Conservation (phyloP, 2,329 filamentous ascomycete species). For the Endothia cerciana region DNA sequence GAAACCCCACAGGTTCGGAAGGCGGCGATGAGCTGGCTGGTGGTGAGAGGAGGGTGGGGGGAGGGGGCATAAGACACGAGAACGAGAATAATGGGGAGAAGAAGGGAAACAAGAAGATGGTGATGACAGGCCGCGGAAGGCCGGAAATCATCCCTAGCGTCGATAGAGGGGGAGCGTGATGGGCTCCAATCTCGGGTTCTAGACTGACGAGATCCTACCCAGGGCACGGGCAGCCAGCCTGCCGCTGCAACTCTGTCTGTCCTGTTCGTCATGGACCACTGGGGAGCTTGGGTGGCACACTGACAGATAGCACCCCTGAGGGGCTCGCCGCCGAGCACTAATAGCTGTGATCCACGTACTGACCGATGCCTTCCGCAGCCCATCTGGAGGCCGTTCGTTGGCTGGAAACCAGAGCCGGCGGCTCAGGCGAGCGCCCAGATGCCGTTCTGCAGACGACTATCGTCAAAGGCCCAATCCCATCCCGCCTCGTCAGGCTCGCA, state of each 20-base stretch:
- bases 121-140: constrained; percentile 22
- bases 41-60: neutral
- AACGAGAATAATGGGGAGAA: neutral
- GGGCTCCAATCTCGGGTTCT: constrained; percentile 2
- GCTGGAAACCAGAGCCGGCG: too few species aligned
- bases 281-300: neutral
- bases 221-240: neutral
- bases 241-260: neutral
- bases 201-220: constrained; percentile 7
- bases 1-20: constrained; percentile 1
- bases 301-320: neutral
- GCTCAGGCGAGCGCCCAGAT: too few species aligned
- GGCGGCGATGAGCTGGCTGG: neutral
- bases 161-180: neutral
- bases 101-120: neutral
- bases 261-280: constrained; percentile 15
- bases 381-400: too few species aligned
- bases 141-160: constrained; percentile 22
- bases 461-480: neutral
- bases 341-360: neutral
- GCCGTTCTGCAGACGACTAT: neutral
- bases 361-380: too few species aligned
- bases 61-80: neutral
- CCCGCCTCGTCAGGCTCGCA: neutral
- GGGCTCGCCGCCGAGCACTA: neutral